phyloP scores from a whole-genome alignment of 1,284 basidiomycete genomes.

The Microbotryum lychnidis-dioicae region DNA sequence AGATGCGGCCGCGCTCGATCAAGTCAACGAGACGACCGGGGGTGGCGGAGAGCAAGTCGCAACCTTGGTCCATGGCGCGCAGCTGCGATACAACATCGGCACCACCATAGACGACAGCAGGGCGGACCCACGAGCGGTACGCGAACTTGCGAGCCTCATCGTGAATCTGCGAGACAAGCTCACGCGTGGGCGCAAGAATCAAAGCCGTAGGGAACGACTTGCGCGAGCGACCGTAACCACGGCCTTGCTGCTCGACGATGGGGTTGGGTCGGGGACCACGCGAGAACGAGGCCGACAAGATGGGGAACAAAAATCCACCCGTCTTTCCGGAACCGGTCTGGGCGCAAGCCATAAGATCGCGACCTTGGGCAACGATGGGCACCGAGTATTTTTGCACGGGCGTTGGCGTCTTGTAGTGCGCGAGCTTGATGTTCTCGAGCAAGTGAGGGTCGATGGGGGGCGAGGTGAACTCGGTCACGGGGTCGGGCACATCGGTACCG shows the following conservation, averaged over 20 bases:
- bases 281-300: conserved; percentile 86
- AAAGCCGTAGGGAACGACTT: conserved; percentile 95
- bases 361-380: conserved; percentile 81
- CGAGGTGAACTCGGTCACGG: conserved; percentile 75
- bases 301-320: conserved; percentile 97
- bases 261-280: conserved; percentile 67
- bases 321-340: conserved; percentile 99
- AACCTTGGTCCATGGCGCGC: conserved; percentile 89
- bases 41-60: conserved; percentile 95
- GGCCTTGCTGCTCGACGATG: conserved; percentile 44
- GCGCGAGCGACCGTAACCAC: conserved; percentile 59
- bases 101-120: conserved; percentile 98
- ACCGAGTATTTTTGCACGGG: conserved; percentile 99
- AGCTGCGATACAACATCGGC: conserved; percentile 95
- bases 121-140: conserved; percentile 98
- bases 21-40: conserved; percentile 97
- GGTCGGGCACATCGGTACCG: conserved; percentile 88
- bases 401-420: conserved; percentile 89
- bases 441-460: conserved; percentile 89
- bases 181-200: conserved; percentile 94
- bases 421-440: conserved; percentile 86
- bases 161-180: conserved; percentile 98
- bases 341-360: conserved; percentile 99
- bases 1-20: conserved; percentile 96
- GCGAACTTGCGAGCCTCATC: conserved; percentile 99